Evolutionary conservation across 495 filamentous ascomycete species (phyloP).

Genomic region (Talaromyces liani): DNA sequence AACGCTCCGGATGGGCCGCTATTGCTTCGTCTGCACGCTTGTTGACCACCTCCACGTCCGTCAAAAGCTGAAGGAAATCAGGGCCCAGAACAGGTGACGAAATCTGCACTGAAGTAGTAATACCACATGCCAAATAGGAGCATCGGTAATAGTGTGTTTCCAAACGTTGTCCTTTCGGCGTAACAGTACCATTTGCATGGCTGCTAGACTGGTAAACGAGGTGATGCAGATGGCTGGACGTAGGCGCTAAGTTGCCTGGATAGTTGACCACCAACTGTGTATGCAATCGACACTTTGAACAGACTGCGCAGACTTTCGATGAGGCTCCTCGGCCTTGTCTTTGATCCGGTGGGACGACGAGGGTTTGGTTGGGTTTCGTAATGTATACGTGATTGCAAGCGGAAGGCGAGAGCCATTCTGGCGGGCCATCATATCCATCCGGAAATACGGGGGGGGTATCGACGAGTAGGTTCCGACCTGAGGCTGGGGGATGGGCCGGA

Average conservation of each 20-base stretch:
- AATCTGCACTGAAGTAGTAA: slow-evolving; percentile 47
- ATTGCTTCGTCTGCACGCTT: slow-evolving; percentile 46
- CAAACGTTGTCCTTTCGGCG: slow-evolving; percentile 25
- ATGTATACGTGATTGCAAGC: slow-evolving; percentile 52
- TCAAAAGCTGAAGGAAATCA: slow-evolving; percentile 46
- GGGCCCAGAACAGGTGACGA: slow-evolving; percentile 43
- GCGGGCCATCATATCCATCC: slow-evolving; percentile 20
- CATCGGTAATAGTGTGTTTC: slow-evolving; percentile 52
- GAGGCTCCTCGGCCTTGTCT: slow-evolving; percentile 17
- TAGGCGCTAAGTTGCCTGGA: slow-evolving; percentile 11
- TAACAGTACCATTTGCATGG: slow-evolving; percentile 20
- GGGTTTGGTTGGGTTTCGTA: slow-evolving; percentile 44
- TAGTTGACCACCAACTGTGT: slow-evolving; percentile 44
- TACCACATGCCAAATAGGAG: slow-evolving; percentile 47
- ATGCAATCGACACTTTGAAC: slow-evolving; percentile 49
- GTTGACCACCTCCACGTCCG: slow-evolving; percentile 45
- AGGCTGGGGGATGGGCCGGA: slow-evolving; percentile 36
- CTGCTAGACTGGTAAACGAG: slow-evolving; percentile 33
- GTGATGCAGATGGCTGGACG: slow-evolving; percentile 37
- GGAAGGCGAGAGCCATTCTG: slow-evolving; percentile 26
- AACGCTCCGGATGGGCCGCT: slow-evolving; percentile 48
- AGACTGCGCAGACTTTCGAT: slow-evolving; percentile 48
- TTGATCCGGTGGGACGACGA: slow-evolving; percentile 21
- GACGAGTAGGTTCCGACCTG: slow-evolving; percentile 47
- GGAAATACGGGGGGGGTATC: slow-evolving; percentile 40